Evolutionary conservation across 768 basidiomycete genomes (phyloP).

Genomic region (Hygrophorus pudorinus): DNA sequence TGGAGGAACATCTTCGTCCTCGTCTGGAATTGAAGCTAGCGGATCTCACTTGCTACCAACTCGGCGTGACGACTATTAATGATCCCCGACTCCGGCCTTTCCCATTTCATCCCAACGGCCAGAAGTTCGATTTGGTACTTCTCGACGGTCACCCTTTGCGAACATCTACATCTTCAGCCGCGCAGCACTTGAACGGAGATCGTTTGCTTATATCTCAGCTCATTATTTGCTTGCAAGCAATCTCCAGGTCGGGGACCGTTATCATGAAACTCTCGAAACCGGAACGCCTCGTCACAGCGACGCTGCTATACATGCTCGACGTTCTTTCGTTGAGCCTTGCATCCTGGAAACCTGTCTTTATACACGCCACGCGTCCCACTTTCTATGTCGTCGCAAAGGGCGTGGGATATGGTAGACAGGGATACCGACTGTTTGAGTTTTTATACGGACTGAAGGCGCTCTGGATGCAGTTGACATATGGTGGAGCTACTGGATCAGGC

Average conservation of each 20-base stretch:
- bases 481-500: slow-evolving; percentile 11
- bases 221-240: slow-evolving; percentile 18
- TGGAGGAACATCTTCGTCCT: slow-evolving; percentile 10
- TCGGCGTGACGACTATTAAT: slow-evolving; percentile 15
- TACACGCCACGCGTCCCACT: slow-evolving; percentile 19
- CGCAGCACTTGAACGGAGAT: slow-evolving; percentile 10
- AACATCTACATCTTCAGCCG: slow-evolving; percentile 3
- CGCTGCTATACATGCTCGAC: slow-evolving; percentile 21
- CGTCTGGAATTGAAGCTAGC: slow-evolving; percentile 17
- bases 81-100: slow-evolving; percentile 10
- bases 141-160: slow-evolving; percentile 25
- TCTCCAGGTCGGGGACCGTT: slow-evolving; percentile 17
- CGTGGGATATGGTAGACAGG: slow-evolving; percentile 13
- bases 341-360: slow-evolving; percentile 20
- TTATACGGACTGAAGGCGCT: slow-evolving; percentile 14
- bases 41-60: slow-evolving; percentile 17
- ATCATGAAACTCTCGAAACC: slow-evolving; percentile 23
- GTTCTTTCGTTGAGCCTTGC: slow-evolving; percentile 14
- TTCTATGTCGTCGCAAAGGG: slow-evolving; percentile 23
- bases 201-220: slow-evolving; percentile 22
- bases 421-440: slow-evolving; percentile 4
- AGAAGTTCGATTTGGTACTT: slow-evolving; percentile 19
- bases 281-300: slow-evolving; percentile 17
- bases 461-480: slow-evolving; percentile 18
- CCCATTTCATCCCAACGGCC: slow-evolving; percentile 6